phyloP scores from a whole-genome alignment of 2,329 filamentous ascomycete genomes.

The Alternaria brassicae region DNA sequence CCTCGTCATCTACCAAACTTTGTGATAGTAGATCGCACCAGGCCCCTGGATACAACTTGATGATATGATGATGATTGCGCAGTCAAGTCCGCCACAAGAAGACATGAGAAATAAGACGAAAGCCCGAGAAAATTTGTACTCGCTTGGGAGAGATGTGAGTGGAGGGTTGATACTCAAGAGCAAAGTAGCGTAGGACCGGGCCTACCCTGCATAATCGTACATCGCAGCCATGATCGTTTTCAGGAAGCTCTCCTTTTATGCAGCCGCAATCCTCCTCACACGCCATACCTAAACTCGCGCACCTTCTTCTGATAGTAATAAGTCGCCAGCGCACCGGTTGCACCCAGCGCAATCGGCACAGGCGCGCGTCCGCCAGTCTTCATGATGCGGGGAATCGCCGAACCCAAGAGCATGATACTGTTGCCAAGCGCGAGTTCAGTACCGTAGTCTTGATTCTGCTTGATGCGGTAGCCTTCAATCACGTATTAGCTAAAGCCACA shows the following conservation, averaged over 20 bases:
- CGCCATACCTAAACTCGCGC: slow-evolving; percentile 40
- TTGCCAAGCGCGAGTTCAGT: slow-evolving; percentile 39
- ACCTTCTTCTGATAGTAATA: slow-evolving; percentile 43
- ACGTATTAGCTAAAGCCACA: background rate
- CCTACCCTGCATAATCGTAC: background rate
- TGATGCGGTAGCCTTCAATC: slow-evolving; percentile 34
- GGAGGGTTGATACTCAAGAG: slow-evolving; percentile 1
- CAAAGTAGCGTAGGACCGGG: background rate
- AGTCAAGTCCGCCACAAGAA: background rate
- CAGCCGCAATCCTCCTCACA: slow-evolving; percentile 13
- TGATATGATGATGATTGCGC: slow-evolving; percentile 12
- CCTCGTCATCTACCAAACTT: background rate
- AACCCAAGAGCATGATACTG: slow-evolving; percentile 33
- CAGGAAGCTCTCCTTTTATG: background rate
- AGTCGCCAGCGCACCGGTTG: slow-evolving; percentile 33
- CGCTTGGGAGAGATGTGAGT: background rate
- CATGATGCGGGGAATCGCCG: slow-evolving; percentile 35
- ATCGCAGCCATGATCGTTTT: background rate
- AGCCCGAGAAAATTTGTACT: background rate
- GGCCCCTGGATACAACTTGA: slow-evolving; percentile 2
- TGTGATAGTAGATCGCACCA: slow-evolving; percentile 8
- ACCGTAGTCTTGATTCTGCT: slow-evolving; percentile 39
- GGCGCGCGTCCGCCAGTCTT: slow-evolving; percentile 39
- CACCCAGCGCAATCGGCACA: slow-evolving; percentile 36
- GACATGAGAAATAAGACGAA: background rate